These are phyloP conservation scores for Sclerotiophoma versabilis DNA, from an alignment of 2,329 filamentous ascomycete species.

Conservation along the genomic window DNA sequence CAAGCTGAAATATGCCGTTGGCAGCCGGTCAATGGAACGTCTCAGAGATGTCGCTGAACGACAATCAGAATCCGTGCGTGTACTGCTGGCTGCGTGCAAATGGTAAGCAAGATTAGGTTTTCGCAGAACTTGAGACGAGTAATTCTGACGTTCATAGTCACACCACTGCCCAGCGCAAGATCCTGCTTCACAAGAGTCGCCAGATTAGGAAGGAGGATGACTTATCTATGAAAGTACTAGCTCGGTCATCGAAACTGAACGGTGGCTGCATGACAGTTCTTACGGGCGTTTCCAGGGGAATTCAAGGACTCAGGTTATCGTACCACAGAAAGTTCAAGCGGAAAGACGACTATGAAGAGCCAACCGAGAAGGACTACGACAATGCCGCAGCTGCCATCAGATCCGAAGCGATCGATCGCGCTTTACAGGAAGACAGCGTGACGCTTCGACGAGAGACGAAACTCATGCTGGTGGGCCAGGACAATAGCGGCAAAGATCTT, in stretches of 20 bases:
- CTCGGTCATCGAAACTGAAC: conserved; percentile 39
- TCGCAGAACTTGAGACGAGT: not conserved
- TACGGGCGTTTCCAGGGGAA: conserved; percentile 41
- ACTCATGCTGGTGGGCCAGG: conserved; percentile 40
- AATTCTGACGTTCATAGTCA: conserved; percentile 39
- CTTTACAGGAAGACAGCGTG: conserved; percentile 43
- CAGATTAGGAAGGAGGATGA: conserved; percentile 45
- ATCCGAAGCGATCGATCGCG: conserved; percentile 47
- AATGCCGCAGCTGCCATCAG: conserved; percentile 41
- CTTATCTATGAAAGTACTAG: conserved; percentile 37
- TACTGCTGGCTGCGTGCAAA: conserved; percentile 42
- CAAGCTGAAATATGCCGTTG: conserved; percentile 42
- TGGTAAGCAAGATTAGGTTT: conserved; percentile 26
- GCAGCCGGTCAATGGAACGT: conserved; percentile 41
- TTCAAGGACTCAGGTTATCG: conserved; percentile 43
- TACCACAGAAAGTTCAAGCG: conserved; percentile 39
- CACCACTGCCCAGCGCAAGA: conserved; percentile 46
- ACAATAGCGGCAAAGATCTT: conserved; percentile 44
- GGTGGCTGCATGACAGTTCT: conserved; percentile 37
- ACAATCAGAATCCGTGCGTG: conserved; percentile 44
- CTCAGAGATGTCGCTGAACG: conserved; percentile 41
- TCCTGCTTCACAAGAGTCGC: conserved; percentile 46
- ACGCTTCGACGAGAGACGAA: conserved; percentile 44
- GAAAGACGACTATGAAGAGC: conserved; percentile 24
- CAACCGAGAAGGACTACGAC: conserved; percentile 42